phyloP scores from a whole-genome alignment of 768 basidiomycete species.

The Lentinus brumalis region DNA sequence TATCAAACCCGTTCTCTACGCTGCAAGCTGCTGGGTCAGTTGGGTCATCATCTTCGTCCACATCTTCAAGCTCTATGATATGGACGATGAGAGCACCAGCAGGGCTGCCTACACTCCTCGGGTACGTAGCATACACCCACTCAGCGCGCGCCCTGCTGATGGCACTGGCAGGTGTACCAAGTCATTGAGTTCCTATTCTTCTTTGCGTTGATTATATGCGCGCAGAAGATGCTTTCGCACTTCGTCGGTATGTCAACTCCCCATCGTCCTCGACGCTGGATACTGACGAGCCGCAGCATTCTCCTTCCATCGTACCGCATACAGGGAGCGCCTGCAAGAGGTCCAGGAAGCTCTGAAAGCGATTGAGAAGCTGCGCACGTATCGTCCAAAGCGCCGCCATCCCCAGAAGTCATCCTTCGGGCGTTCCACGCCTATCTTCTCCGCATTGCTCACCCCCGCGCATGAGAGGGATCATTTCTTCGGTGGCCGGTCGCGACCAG shows the following conservation, averaged over 20 bases:
- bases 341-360: constrained; percentile 55
- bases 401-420: constrained; percentile 32
- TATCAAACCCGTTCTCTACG: constrained; percentile 73
- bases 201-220: constrained; percentile 61
- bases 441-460: constrained; percentile 38
- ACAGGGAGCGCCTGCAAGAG: constrained; percentile 66
- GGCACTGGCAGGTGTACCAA: constrained; percentile 48
- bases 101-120: constrained; percentile 61
- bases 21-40: constrained; percentile 66
- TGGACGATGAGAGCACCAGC: constrained; percentile 41
- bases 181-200: constrained; percentile 78
- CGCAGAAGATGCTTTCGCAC: constrained; percentile 71
- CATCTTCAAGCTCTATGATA: constrained; percentile 61
- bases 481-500: constrained; percentile 29
- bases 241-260: constrained; percentile 45
- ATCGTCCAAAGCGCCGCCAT: constrained; percentile 53
- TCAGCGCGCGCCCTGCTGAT: not conserved
- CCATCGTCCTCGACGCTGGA: not conserved
- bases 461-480: constrained; percentile 51
- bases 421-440: constrained; percentile 39
- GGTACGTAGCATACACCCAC: constrained; percentile 36
- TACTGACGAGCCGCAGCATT: constrained; percentile 46
- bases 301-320: constrained; percentile 77
- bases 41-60: constrained; percentile 75
- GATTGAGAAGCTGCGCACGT: constrained; percentile 68